phyloP scores from a whole-genome alignment of 2,329 filamentous ascomycete genomes.

The Phaeosphaeria sp. region DNA sequence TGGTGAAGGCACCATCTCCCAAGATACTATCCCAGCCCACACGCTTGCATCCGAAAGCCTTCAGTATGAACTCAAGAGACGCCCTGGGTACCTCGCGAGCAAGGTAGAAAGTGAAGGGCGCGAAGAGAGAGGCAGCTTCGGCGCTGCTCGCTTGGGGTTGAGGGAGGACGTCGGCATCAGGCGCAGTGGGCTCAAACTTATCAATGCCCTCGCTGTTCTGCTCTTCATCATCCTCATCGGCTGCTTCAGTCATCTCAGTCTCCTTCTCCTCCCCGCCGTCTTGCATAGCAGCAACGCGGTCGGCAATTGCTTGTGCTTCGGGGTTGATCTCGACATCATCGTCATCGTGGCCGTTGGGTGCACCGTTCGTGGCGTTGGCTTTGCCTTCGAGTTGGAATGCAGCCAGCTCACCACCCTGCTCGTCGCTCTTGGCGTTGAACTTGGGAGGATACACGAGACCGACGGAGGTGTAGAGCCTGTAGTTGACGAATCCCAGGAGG shows the following conservation, averaged over 20 bases:
- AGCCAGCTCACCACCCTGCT: conserved; percentile 85
- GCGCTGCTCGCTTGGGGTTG: conserved; percentile 75
- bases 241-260: conserved; percentile 14
- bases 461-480: conserved; percentile 86
- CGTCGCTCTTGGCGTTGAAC: conserved; percentile 86
- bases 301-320: conserved; percentile 57
- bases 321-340: conserved; percentile 43
- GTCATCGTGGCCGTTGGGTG: conserved; percentile 33
- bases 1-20: conserved; percentile 90
- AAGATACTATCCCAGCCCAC: conserved; percentile 93
- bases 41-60: conserved; percentile 93
- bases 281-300: conserved; percentile 50
- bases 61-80: conserved; percentile 89
- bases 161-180: conserved; percentile 82
- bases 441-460: conserved; percentile 95
- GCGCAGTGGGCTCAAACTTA: conserved; percentile 85
- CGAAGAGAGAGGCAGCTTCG: conserved; percentile 78
- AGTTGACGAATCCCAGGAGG: conserved; percentile 94
- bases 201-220: conserved; percentile 68
- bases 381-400: conserved; percentile 90
- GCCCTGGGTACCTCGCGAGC: conserved; percentile 92
- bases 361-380: conserved; percentile 52
- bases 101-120: conserved; percentile 88
- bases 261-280: conserved; percentile 51
- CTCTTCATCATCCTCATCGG: conserved; percentile 39